phyloP scores from a whole-genome alignment of 495 filamentous ascomycete species.

The Tricharina praecox region DNA sequence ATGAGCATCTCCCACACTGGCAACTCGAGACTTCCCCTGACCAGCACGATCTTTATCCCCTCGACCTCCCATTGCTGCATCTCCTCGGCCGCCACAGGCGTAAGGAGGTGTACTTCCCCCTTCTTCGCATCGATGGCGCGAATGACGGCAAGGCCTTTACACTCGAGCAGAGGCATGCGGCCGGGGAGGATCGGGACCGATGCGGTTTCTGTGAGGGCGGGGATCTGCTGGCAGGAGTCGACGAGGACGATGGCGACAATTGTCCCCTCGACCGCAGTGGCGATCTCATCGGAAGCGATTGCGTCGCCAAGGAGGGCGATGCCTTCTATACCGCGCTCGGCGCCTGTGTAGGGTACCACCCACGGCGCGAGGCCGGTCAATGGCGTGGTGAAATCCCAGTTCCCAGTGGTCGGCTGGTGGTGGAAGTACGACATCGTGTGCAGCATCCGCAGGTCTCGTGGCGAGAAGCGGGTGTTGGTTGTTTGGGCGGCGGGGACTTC shows the following conservation, averaged over 20 bases:
- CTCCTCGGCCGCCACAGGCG: slow-evolving; percentile 30
- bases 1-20: slow-evolving; percentile 14
- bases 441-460: slow-evolving; percentile 43
- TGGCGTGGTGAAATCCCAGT: slow-evolving; percentile 34
- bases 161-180: slow-evolving; percentile 31
- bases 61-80: slow-evolving; percentile 14
- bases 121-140: slow-evolving; percentile 31
- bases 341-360: slow-evolving; percentile 38
- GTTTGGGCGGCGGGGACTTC: slow-evolving; percentile 8
- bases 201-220: slow-evolving; percentile 27
- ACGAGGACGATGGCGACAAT: slow-evolving; percentile 41
- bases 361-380: slow-evolving; percentile 36
- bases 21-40: slow-evolving; percentile 34
- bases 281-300: slow-evolving; percentile 32
- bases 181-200: slow-evolving; percentile 32
- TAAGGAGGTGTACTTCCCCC: slow-evolving; percentile 33
- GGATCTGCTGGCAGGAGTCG: slow-evolving; percentile 13
- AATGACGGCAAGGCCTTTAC: slow-evolving; percentile 36
- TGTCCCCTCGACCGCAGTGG: slow-evolving; percentile 39
- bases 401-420: slow-evolving; percentile 24
- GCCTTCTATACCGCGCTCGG: slow-evolving; percentile 34
- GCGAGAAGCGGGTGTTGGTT: slow-evolving; percentile 29
- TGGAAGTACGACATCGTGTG: slow-evolving; percentile 53
- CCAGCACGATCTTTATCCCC: slow-evolving; percentile 32
- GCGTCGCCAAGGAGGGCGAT: slow-evolving; percentile 35